Evolutionary conservation across 1,284 basidiomycete species (phyloP), one percentile per base, ranked within the genome.

Genomic region (Meripilus lineatus): DNA sequence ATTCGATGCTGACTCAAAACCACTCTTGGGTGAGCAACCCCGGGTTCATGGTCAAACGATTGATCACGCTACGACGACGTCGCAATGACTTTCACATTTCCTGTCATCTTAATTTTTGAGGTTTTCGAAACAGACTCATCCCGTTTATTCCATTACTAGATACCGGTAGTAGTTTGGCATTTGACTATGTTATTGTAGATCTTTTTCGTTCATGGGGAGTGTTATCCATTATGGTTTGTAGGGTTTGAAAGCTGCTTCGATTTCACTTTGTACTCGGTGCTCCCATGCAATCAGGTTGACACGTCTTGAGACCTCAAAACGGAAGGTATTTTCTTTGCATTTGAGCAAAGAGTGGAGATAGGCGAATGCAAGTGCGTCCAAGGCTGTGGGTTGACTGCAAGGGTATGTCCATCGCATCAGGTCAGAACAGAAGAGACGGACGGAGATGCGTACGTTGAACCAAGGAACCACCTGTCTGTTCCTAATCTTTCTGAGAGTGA

Each of bases 231-330:
- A n/a, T n/a, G 28, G n/a, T 30, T 30, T n/a, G 8, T 30, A 30
- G n/a, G 28, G 10, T 30, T 30, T 30, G 54, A 84, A 88, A 3
- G 77, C 73, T 38, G 66, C 64, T 34, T 71, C 67, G 5, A 89
- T 77, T 42, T 74, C 66, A n/a, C 67, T 62, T 38, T 81, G 74
- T 17, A 89, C 80, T 32, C 77, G 67, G 51, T 68, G 72, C 58
- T 89, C 86, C 86, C 87, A 90, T 32, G 75, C 73, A 32, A 87
- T 77, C 24, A 90, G 78, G 56, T 90, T 90, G 24, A 76, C 75
- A 45, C 77, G 77, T 40, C 78, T 74, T 13, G 77, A 75, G 18
- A 89, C 78, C 55, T 86, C 81, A 26, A 79, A 70, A 24, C 82
- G 74, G 10, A 69, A 58, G 6, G 56, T 51, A 34, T 80, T 65